phyloP scores from a whole-genome alignment of 202 grass and related monocot genomes.

The Cymbopogon flexuosus region DNA sequence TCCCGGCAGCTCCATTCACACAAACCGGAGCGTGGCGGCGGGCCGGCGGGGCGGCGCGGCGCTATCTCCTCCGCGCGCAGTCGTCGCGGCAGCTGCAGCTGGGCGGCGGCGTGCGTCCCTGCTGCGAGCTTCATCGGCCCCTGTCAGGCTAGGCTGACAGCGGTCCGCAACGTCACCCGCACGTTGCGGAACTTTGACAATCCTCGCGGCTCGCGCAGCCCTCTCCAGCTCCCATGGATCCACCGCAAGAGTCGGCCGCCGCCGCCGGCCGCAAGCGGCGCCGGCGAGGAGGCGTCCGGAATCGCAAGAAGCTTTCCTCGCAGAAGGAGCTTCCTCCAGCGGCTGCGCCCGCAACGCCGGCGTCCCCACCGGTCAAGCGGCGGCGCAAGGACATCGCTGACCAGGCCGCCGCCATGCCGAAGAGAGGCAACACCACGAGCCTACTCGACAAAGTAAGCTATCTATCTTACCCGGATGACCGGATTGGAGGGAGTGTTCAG shows the following conservation, averaged over 20 bases:
- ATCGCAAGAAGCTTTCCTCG: constrained; percentile 23
- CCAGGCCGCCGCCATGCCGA: not conserved
- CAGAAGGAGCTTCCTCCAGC: not conserved
- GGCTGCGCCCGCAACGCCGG: not conserved
- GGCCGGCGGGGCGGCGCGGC: not conserved
- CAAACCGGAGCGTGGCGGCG: not conserved
- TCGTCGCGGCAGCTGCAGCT: not conserved
- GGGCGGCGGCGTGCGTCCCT: not conserved
- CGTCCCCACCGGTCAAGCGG: constrained; percentile 40
- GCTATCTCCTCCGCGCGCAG: not conserved
- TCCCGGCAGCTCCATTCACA: not conserved
- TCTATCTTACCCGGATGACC: not conserved
- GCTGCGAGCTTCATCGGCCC: not conserved
- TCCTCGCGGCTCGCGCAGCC: constrained; percentile 11
- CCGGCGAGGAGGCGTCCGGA: constrained; percentile 41
- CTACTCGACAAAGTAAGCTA: constrained; percentile 61
- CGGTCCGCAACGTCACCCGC: not conserved
- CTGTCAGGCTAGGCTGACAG: not conserved
- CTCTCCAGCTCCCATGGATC: constrained; percentile 21
- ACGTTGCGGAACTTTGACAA: not conserved
- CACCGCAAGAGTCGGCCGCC: constrained; percentile 13
- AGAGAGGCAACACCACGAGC: constrained; percentile 35
- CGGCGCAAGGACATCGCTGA: constrained; percentile 20
- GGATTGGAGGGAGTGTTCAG: not conserved
- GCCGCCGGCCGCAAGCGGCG: constrained; percentile 33